A percentile compares a stretch with the other conserved stretches of the same genome.
phyloP scores from a whole-genome alignment of 2,329 filamentous ascomycete genomes.

The Verruconis gallopava region DNA sequence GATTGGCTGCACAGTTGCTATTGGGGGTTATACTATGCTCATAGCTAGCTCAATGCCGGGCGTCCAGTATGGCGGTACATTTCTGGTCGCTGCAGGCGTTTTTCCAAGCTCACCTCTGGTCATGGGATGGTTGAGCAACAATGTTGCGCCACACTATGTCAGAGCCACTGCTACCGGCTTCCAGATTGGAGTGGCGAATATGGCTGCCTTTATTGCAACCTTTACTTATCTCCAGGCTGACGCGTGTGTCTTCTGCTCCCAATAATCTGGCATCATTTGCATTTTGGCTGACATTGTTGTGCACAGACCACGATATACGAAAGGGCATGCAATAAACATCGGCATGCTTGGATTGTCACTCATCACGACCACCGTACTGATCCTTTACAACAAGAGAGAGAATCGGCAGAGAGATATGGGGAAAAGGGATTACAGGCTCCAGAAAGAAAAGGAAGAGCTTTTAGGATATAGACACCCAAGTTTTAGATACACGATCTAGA shows the following conservation, averaged over 20 bases:
- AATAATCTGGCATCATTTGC: constrained; percentile 25
- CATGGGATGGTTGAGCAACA: constrained; percentile 28
- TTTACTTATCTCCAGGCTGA: constrained; percentile 33
- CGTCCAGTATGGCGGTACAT: constrained; percentile 6
- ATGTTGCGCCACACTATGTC: constrained; percentile 31
- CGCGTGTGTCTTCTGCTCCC: constrained; percentile 20
- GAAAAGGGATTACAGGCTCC: constrained; percentile 25
- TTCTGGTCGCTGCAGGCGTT: constrained; percentile 6
- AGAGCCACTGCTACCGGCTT: constrained; percentile 29
- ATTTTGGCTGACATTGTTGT: constrained; percentile 36
- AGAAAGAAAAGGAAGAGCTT: constrained; percentile 18
- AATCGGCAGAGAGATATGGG: constrained; percentile 28
- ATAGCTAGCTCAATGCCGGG: background rate
- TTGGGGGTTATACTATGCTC: constrained; percentile 8
- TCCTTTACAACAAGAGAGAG: constrained; percentile 30
- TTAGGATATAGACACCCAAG: constrained; percentile 30
- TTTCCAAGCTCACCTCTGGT: constrained; percentile 3
- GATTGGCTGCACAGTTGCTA: constrained; percentile 8
- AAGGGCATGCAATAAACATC: constrained; percentile 33
- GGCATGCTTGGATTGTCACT: constrained; percentile 26
- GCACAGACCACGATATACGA: constrained; percentile 31
- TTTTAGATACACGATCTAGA: constrained; percentile 27
- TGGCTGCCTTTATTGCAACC: constrained; percentile 32
- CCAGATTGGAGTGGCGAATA: constrained; percentile 28
- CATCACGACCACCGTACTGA: constrained; percentile 20